Percentiles rank a stretch among this genome's conserved stretches.
Evolutionary conservation across 176 grass and related monocot genomes (phyloP).

Genomic region (Rhynchospora breviuscula): DNA sequence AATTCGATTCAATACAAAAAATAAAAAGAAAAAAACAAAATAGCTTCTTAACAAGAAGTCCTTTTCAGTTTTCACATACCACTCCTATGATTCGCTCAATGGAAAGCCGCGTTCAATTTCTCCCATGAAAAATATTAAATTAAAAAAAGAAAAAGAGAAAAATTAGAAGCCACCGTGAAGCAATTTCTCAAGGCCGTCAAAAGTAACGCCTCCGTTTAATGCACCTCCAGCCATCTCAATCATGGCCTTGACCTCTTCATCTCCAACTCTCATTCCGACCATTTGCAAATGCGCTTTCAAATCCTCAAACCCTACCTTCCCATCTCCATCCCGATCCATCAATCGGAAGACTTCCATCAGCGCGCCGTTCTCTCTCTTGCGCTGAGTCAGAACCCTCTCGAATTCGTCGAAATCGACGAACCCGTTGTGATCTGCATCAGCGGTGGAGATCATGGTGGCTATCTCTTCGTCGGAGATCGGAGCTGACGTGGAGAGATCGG

Average conservation of each 20-base stretch:
- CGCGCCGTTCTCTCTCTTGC: conserved; percentile 9
- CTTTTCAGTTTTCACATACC: neutral
- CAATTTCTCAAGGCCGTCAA: conserved; percentile 52
- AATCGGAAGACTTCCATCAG: conserved; percentile 77
- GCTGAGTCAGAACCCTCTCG: conserved; percentile 57
- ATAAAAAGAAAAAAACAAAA: neutral
- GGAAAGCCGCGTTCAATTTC: conserved; percentile 2
- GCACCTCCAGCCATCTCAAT: conserved; percentile 45
- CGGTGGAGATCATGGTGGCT: conserved; percentile 73
- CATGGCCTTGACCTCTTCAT: conserved; percentile 74
- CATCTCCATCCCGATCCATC: conserved; percentile 94
- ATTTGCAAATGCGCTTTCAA: conserved; percentile 71
- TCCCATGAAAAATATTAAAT: neutral
- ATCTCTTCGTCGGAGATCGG: conserved; percentile 68
- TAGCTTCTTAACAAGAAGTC: neutral
- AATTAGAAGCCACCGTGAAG: conserved; percentile 46
- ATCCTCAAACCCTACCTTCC: conserved; percentile 88
- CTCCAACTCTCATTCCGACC: conserved; percentile 62
- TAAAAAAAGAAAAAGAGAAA: neutral
- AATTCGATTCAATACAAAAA: neutral
- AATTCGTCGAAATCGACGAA: conserved; percentile 91
- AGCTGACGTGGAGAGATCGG: conserved; percentile 2
- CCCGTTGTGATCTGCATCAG: conserved; percentile 78
- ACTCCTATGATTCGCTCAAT: too few relatives aligned
- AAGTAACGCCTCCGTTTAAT: conserved; percentile 34